Evolutionary conservation across 2,329 filamentous ascomycete species (phyloP), one percentile per base, ranked within the genome.

Genomic region (Metarhizium humberi): DNA sequence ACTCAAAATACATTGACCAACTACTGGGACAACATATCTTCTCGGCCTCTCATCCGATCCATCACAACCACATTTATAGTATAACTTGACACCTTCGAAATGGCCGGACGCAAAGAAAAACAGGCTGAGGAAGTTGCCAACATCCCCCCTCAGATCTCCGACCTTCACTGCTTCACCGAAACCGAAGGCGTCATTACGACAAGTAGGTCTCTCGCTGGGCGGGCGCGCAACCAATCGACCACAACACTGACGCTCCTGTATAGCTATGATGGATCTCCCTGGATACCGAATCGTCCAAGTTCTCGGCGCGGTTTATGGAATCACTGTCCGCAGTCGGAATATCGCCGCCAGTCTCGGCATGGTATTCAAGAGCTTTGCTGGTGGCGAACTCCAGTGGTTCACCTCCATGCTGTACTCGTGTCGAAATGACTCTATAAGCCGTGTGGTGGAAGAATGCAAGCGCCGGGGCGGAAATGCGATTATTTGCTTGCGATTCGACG

Each of bases 221-320:
- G 25, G 8, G 20, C 46, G 10, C n/a, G 2, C 18, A 34, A 34
- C n/a, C 40, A 38, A 30, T n/a, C 11, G 3, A 34, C 36, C 16
- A 11, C 10, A 16, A 13, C 11, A 4, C 38, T 40, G 13, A 40
- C 14, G 38, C 13, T 5, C 13, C 14, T 40, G 38, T 40, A 16
- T 48, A 73, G 71, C 82, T 53, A 85, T 84, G 80, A 81, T 79
- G 67, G 81, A 85, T 62, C 69, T 85, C 25, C 81, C 81, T 0
- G 81, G 81, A 7, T 84, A 84, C 67, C 78, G 76, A 58, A 72
- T 85, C 50, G 75, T 78, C 42, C 73, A 73, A 53, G 77, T 83
- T 1, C 75, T 85, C 6, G 82, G 82, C 54, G 76, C 79, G 7
- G 77, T 82, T 34, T 82, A 80, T 67, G 79, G 79, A 10, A 71